Conservation (phyloP, 139 green algal species). For the Tetratostichococcus sp. region DNA sequence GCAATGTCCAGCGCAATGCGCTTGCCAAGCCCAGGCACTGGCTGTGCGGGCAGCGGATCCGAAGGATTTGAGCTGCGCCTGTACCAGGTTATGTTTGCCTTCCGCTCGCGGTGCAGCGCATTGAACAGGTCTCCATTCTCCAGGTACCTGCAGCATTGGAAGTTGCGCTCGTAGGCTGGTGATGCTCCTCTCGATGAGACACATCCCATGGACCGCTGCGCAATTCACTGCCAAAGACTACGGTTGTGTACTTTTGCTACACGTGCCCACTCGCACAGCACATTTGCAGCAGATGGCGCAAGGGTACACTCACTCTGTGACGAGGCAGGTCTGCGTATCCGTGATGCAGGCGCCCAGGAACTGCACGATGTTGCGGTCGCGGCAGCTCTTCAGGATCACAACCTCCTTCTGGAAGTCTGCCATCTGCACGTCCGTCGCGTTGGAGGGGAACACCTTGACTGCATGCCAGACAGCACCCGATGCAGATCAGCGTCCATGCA, state of each 20-base stretch:
- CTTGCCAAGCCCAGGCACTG: not conserved
- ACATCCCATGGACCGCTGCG: too few relatives aligned
- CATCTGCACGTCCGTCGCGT: not conserved
- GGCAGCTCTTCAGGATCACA: conserved; percentile 35
- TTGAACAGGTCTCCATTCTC: not conserved
- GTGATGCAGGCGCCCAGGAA: conserved; percentile 21
- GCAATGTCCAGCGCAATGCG: conserved; percentile 11
- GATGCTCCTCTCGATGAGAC: too few relatives aligned
- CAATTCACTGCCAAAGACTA: too few relatives aligned
- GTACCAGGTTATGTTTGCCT: not conserved
- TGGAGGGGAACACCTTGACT: not conserved
- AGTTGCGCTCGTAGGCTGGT: too few relatives aligned
- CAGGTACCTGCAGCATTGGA: not conserved
- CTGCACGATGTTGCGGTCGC: conserved; percentile 51
- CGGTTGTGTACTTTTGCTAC: too few relatives aligned
- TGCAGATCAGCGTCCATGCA: too few relatives aligned
- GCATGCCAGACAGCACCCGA: not conserved
- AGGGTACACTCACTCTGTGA: not conserved
- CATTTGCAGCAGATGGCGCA: not conserved
- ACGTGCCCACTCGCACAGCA: too few relatives aligned
- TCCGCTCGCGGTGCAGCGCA: not conserved
- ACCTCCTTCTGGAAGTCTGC: conserved; percentile 27
- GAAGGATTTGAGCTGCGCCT: not conserved
- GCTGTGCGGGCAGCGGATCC: not conserved
- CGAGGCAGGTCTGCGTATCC: not conserved